Conservation (phyloP, 495 filamentous ascomycete species). For the Lophiotrema nucula region DNA sequence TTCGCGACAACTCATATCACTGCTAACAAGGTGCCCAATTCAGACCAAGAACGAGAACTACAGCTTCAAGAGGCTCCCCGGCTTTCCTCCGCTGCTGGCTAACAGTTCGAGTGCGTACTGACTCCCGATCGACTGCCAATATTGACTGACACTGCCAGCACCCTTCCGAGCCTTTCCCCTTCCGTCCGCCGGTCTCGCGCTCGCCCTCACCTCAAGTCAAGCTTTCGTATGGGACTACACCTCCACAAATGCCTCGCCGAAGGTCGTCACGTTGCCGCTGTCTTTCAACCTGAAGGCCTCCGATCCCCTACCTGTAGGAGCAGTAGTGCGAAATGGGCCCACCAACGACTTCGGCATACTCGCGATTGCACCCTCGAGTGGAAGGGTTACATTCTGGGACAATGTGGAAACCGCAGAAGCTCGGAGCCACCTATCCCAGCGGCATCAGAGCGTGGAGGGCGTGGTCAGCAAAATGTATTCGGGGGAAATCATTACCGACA, state of each 20-base stretch:
- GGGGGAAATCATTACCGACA: slow-evolving; percentile 71
- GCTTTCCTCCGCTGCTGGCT: slow-evolving; percentile 67
- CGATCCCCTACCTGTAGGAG: slow-evolving; percentile 73
- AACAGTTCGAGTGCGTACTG: slow-evolving; percentile 19
- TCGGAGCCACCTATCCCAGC: slow-evolving; percentile 71
- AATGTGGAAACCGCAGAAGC: slow-evolving; percentile 80
- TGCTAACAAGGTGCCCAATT: slow-evolving; percentile 20
- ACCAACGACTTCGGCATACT: slow-evolving; percentile 78
- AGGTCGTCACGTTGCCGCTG: slow-evolving; percentile 67
- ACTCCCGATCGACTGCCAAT: slow-evolving; percentile 27
- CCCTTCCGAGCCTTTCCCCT: slow-evolving; percentile 30
- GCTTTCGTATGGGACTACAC: slow-evolving; percentile 89
- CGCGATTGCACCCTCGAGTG: slow-evolving; percentile 74
- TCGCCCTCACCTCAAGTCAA: slow-evolving; percentile 73
- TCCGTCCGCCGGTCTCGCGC: slow-evolving; percentile 54
- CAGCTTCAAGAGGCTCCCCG: slow-evolving; percentile 78
- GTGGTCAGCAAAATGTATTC: slow-evolving; percentile 66
- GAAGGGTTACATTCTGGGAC: slow-evolving; percentile 92
- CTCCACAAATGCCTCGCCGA: slow-evolving; percentile 49
- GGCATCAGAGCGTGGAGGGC: slow-evolving; percentile 72
- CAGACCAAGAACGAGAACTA: slow-evolving; percentile 88
- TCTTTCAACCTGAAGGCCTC: slow-evolving; percentile 65
- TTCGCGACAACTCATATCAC: background rate
- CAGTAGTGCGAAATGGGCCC: slow-evolving; percentile 70
- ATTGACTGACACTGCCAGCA: slow-evolving; percentile 20